These are phyloP conservation scores for Mycena floridula DNA, from an alignment of 768 basidiomycete genomes.

Conservation along the genomic window DNA sequence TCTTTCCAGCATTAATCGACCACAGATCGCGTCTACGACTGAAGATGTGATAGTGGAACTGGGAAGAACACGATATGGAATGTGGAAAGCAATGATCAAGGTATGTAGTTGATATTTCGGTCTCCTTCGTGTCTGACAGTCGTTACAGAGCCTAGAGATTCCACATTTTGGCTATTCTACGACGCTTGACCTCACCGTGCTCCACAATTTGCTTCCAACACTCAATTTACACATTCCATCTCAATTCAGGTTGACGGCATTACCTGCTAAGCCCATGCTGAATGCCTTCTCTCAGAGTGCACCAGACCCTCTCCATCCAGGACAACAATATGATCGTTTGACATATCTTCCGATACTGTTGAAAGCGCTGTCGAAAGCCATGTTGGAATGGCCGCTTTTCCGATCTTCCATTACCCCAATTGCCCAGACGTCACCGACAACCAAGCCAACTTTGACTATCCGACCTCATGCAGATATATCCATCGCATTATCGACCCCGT, in stretches of 20 bases:
- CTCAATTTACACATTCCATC: constrained; percentile 67
- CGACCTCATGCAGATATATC: constrained; percentile 72
- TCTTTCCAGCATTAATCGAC: constrained; percentile 24
- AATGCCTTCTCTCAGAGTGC: constrained; percentile 21
- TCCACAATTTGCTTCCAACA: constrained; percentile 55
- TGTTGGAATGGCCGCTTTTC: constrained; percentile 84
- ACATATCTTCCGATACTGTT: constrained; percentile 82
- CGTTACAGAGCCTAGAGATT: constrained; percentile 84
- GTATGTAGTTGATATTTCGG: constrained; percentile 25
- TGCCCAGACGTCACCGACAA: constrained; percentile 9
- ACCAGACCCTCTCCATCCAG: constrained; percentile 26
- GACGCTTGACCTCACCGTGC: constrained; percentile 64
- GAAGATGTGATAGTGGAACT: constrained; percentile 64
- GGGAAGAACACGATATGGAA: constrained; percentile 69
- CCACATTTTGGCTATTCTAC: constrained; percentile 87
- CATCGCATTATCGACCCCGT: constrained; percentile 72
- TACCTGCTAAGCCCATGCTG: background rate
- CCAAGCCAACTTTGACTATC: constrained; percentile 64
- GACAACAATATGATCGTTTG: constrained; percentile 52
- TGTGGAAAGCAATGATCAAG: constrained; percentile 91
- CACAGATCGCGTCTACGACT: constrained; percentile 3
- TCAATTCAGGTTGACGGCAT: constrained; percentile 27
- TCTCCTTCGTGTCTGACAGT: constrained; percentile 2
- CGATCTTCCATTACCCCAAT: constrained; percentile 61
- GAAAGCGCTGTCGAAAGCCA: constrained; percentile 74